Base-by-base conservation (phyloP, 768 basidiomycete species). In the Russula earlei region DNA sequence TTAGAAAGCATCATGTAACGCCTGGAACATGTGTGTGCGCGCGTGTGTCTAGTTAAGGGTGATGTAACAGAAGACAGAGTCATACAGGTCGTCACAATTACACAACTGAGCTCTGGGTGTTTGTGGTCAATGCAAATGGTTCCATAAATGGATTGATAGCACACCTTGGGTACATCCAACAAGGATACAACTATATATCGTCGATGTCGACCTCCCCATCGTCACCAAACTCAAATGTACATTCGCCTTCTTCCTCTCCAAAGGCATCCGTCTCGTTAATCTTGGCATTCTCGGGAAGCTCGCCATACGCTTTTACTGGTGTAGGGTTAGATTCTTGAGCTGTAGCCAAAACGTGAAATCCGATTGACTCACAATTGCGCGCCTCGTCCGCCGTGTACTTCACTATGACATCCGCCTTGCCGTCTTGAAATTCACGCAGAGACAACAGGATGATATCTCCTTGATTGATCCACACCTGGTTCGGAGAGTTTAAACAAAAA, bases 351-450 rank as follows among this genome's bases (percentile, higher is more conserved):
- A 42, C 27, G 27, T 42, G 31, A 2, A 40, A 42, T n/a, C 34
- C 27, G 14, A 49, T 25, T 6, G 24, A 77, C 81, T 59, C 65
- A 80, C 83, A 61, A 69, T 87, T 91, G 59, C 90, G 79, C 42
- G 90, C 90, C 68, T 99, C 95, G 68, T 99, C 94, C 36, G 93
- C 83, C 2, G 94, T 96, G 71, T 98, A 99, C 73, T 96, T 96
- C 66, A 97, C 95, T 67, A 98, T 97, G 48, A 99, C 95, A 74
- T 99, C 96, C 19, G 94, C 96, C 72, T 97, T 97, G 74, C 91
- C 92, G 65, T 99, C 96, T 72, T 98, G 95, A 82, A 98, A 99
- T 49, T 98, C 96, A 61, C 96, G 90, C 47, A 99, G 78, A 27
- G 93, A 97, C 19, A 98, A 76, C 42, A 97, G 75, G 49, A 98